Percentiles rank a stretch among this genome's conserved stretches.
Evolutionary conservation across 148 eudicot genomes (phyloP).

Genomic region (Limonium bicolor): DNA sequence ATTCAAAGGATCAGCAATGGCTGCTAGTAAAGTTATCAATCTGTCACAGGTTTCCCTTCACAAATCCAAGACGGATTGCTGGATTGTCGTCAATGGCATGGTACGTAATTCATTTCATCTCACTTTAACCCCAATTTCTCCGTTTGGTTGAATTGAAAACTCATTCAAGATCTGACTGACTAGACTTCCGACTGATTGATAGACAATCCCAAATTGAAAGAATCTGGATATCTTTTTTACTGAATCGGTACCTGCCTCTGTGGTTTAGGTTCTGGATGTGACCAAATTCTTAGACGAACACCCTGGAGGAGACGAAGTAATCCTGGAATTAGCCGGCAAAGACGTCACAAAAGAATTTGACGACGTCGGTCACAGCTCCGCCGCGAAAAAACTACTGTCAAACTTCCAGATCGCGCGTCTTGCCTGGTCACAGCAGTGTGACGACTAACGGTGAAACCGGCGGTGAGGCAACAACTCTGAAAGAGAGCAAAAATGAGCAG

Average conservation of each 20-base stretch:
- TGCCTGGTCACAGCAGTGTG: conserved; percentile 16
- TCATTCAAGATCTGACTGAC: too few species aligned
- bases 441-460: not conserved
- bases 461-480: conserved; percentile 4
- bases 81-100: conserved; percentile 28
- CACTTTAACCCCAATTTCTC: too few species aligned
- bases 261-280: conserved; percentile 19
- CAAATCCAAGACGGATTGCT: conserved; percentile 29
- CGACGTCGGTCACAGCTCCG: conserved; percentile 25
- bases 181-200: too few species aligned
- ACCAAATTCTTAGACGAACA: conserved; percentile 28
- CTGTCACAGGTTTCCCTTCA: conserved; percentile 24
- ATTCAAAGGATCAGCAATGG: conserved; percentile 11
- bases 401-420: conserved; percentile 22
- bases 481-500: conserved; percentile 8
- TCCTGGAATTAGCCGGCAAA: conserved; percentile 25
- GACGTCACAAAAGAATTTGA: conserved; percentile 24
- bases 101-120: conserved; percentile 4
- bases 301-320: conserved; percentile 28
- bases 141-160: too few species aligned
- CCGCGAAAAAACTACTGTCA: conserved; percentile 17
- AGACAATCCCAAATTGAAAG: too few species aligned
- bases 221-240: too few species aligned
- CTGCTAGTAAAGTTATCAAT: conserved; percentile 11
- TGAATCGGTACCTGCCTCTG: too few species aligned